phyloP scores from a whole-genome alignment of 169 alveolate genomes.

The Cryptosporidium bovis region DNA sequence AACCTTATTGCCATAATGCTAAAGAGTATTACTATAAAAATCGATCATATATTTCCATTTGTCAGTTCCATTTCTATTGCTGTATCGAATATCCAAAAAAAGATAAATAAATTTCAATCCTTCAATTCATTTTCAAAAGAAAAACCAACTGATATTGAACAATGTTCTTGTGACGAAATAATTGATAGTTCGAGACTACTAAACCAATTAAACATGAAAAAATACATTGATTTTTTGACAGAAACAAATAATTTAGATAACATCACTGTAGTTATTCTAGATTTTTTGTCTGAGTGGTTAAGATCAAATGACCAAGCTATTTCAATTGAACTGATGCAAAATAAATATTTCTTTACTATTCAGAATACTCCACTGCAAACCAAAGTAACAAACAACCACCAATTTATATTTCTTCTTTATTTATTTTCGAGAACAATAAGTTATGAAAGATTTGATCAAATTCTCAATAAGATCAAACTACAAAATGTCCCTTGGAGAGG shows the following conservation, averaged over 20 bases:
- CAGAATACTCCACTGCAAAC: background rate
- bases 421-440: conserved; percentile 29
- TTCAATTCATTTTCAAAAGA: background rate
- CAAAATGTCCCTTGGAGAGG: conserved; percentile 51
- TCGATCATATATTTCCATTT: conserved; percentile 48
- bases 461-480: background rate
- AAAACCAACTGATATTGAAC: background rate
- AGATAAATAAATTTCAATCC: background rate
- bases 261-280: conserved; percentile 22
- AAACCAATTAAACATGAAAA: conserved; percentile 1
- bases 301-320: background rate
- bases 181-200: background rate
- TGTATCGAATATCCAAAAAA: conserved; percentile 13
- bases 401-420: conserved; percentile 31
- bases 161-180: background rate
- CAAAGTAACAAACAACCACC: background rate
- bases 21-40: background rate
- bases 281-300: conserved; percentile 38
- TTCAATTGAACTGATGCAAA: conserved; percentile 7
- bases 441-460: conserved; percentile 12
- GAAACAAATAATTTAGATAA: conserved; percentile 57
- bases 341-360: background rate
- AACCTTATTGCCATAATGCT: conserved; percentile 1
- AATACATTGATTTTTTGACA: background rate
- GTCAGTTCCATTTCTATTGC: conserved; percentile 13